phyloP scores from a whole-genome alignment of 768 basidiomycete genomes.

The Lyophyllum decastes region DNA sequence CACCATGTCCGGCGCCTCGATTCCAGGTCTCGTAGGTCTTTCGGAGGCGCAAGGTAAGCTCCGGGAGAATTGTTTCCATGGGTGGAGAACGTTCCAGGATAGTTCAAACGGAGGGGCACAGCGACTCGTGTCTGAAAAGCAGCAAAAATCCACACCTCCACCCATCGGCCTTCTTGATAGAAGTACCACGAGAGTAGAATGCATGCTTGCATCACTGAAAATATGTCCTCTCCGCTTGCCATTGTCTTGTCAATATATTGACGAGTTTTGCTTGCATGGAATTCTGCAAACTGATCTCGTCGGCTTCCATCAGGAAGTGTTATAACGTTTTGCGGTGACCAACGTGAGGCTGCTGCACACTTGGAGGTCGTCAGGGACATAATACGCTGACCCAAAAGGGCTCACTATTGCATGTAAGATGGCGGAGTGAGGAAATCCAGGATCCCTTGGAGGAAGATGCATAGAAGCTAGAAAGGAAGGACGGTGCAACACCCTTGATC shows the following conservation, averaged over 20 bases:
- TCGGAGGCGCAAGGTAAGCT: slow-evolving; percentile 81
- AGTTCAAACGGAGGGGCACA: slow-evolving; percentile 80
- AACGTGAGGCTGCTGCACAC: slow-evolving; percentile 85
- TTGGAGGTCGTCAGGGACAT: slow-evolving; percentile 26
- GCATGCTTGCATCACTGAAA: slow-evolving; percentile 85
- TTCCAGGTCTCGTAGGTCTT: slow-evolving; percentile 74
- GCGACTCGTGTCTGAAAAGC: slow-evolving; percentile 83
- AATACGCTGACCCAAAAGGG: slow-evolving; percentile 6
- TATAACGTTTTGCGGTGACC: slow-evolving; percentile 71
- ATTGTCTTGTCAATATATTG: slow-evolving; percentile 87
- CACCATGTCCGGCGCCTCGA: slow-evolving; percentile 84
- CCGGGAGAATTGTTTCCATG: slow-evolving; percentile 69
- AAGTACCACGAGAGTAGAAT: slow-evolving; percentile 89
- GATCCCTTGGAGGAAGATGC: slow-evolving; percentile 77
- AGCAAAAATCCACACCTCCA: slow-evolving; percentile 91
- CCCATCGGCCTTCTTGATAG: slow-evolving; percentile 87
- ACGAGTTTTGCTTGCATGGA: slow-evolving; percentile 84
- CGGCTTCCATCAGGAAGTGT: slow-evolving; percentile 73
- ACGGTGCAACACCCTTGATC: slow-evolving; percentile 80
- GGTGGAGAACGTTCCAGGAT: slow-evolving; percentile 79
- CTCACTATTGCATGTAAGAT: slow-evolving; percentile 86
- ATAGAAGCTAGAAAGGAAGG: slow-evolving; percentile 80
- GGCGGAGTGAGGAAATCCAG: slow-evolving; percentile 85
- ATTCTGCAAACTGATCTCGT: slow-evolving; percentile 85
- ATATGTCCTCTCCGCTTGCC: slow-evolving; percentile 87